Evolutionary conservation across 73 alveolate species (phyloP).

Genomic region (Uronychia binucleata): DNA sequence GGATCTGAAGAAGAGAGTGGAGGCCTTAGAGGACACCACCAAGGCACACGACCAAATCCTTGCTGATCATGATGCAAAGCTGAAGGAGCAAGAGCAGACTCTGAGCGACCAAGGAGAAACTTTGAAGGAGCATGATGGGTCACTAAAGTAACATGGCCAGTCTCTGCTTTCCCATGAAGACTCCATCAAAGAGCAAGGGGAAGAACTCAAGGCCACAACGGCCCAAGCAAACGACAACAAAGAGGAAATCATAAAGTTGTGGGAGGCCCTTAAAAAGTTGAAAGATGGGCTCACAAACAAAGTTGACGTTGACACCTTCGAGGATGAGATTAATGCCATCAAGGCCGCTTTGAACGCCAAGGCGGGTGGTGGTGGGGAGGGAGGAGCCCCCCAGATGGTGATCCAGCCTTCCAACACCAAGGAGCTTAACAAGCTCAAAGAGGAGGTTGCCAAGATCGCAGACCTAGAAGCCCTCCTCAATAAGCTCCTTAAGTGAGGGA

Average conservation of each 20-base stretch:
- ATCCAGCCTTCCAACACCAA: background rate
- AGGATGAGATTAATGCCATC: conserved; percentile 5
- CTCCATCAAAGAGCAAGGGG: background rate
- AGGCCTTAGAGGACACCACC: background rate
- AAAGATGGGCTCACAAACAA: conserved; percentile 2
- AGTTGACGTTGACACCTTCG: conserved; percentile 37
- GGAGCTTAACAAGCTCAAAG: conserved; percentile 32
- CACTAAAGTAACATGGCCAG: too few species aligned
- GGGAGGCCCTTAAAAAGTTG: background rate
- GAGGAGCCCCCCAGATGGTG: background rate
- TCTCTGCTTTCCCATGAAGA: too few species aligned
- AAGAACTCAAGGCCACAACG: background rate
- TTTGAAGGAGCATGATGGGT: too few species aligned
- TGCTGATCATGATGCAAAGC: too few species aligned
- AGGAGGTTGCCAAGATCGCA: conserved; percentile 10
- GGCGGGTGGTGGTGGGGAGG: conserved; percentile 1
- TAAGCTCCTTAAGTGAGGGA: conserved; percentile 7
- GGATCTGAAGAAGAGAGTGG: background rate
- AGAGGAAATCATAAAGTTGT: background rate
- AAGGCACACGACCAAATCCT: background rate
- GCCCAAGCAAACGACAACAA: background rate
- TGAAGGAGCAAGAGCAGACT: too few species aligned
- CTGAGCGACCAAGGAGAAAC: too few species aligned
- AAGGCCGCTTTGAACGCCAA: conserved; percentile 12
- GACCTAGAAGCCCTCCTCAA: conserved; percentile 24